A percentile compares a stretch with the other conserved stretches of the same genome.
Conservation (phyloP, 2,329 filamentous ascomycete genomes). For the Venturia effusa region DNA sequence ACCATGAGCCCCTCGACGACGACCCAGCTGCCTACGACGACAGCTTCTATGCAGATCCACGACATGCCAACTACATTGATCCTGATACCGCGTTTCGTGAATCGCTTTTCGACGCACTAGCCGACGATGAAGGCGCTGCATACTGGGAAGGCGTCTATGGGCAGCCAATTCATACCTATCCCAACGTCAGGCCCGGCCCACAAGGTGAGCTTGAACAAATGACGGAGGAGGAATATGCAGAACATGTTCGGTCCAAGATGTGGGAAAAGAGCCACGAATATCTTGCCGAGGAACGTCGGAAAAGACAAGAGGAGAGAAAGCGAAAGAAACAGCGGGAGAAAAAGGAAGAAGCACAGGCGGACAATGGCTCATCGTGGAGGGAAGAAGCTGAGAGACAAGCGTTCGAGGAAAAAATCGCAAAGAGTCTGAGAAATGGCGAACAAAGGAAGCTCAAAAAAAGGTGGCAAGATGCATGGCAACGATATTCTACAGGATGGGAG, state of each 20-base stretch:
- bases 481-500: slow-evolving; percentile 57
- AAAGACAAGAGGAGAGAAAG: slow-evolving; percentile 42
- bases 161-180: slow-evolving; percentile 80
- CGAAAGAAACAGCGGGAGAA: slow-evolving; percentile 25
- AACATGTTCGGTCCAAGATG: slow-evolving; percentile 79
- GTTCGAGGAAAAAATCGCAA: slow-evolving; percentile 56
- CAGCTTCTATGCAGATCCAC: slow-evolving; percentile 8
- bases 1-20: slow-evolving; percentile 3
- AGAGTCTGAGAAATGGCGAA: slow-evolving; percentile 55
- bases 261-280: slow-evolving; percentile 91
- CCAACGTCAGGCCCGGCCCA: slow-evolving; percentile 42
- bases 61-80: slow-evolving; percentile 26
- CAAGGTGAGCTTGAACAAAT: slow-evolving; percentile 62
- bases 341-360: slow-evolving; percentile 24
- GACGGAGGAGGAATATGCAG: slow-evolving; percentile 85
- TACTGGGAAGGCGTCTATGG: slow-evolving; percentile 98
- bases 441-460: slow-evolving; percentile 46
- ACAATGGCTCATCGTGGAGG: slow-evolving; percentile 29
- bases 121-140: slow-evolving; percentile 87
- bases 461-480: slow-evolving; percentile 51
- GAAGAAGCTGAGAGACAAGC: slow-evolving; percentile 30
- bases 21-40: slow-evolving; percentile 11
- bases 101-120: slow-evolving; percentile 92
- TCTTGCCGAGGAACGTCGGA: slow-evolving; percentile 62
- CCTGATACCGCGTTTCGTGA: slow-evolving; percentile 75